Evolutionary conservation across 2,329 filamentous ascomycete genomes (phyloP).

Genomic region (Chrysoporthe deuterocubensis): DNA sequence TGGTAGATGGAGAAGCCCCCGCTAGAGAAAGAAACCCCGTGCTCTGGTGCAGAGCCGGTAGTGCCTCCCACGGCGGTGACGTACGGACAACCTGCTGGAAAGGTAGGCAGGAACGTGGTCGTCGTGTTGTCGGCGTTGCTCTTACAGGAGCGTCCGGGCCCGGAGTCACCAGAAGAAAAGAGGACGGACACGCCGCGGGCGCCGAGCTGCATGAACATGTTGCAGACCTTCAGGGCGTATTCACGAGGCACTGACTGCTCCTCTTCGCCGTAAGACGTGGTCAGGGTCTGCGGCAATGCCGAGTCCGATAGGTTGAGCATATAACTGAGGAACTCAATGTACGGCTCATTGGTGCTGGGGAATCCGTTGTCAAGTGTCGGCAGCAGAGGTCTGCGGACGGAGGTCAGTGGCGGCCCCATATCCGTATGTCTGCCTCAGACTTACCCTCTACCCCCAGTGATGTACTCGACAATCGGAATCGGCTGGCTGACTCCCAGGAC

Average conservation of each 20-base stretch:
- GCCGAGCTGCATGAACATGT: conserved; percentile 66
- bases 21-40: conserved; percentile 42
- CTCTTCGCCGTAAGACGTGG: conserved; percentile 67
- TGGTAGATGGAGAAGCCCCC: conserved; percentile 47
- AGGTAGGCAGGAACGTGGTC: conserved; percentile 26
- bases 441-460: conserved; percentile 33
- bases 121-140: conserved; percentile 27
- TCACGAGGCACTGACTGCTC: conserved; percentile 65
- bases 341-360: conserved; percentile 69
- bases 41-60: conserved; percentile 41
- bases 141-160: conserved; percentile 18
- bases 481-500: conserved; percentile 30
- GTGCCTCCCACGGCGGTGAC: conserved; percentile 63
- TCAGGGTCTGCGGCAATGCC: conserved; percentile 62
- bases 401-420: not conserved
- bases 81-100: conserved; percentile 50
- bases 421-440: not conserved
- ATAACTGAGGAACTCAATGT: conserved; percentile 65
- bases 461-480: conserved; percentile 34
- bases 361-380: conserved; percentile 55
- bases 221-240: conserved; percentile 65
- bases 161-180: conserved; percentile 45
- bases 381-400: conserved; percentile 53
- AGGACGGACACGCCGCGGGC: conserved; percentile 65
- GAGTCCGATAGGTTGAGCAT: conserved; percentile 55